Percentiles rank a stretch among this genome's conserved stretches.
Evolutionary conservation across 495 filamentous ascomycete species (phyloP).

Genomic region (Talaromyces borbonicus): DNA sequence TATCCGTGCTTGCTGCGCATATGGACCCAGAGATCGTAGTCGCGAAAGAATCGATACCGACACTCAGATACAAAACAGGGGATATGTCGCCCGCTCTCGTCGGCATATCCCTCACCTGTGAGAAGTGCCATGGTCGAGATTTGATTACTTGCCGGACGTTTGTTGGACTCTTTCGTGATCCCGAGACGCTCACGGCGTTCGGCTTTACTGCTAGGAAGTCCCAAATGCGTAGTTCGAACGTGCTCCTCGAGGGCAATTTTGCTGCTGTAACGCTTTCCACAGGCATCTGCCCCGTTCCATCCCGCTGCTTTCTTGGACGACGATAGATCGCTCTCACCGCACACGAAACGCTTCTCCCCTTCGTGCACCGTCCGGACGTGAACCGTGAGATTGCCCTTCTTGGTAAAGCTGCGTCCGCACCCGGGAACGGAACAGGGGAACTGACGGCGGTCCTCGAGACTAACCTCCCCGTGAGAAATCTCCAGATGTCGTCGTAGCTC

Average conservation of each 20-base stretch:
- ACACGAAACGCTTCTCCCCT: slow-evolving; percentile 56
- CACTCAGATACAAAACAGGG: slow-evolving; percentile 47
- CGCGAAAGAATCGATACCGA: slow-evolving; percentile 49
- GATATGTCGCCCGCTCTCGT: slow-evolving; percentile 43
- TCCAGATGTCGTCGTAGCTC: slow-evolving; percentile 63
- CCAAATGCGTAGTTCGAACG: slow-evolving; percentile 64
- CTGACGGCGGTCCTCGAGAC: slow-evolving; percentile 49
- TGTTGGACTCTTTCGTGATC: slow-evolving; percentile 15
- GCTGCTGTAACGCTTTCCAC: slow-evolving; percentile 55
- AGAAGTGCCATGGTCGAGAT: slow-evolving; percentile 37
- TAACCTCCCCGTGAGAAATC: slow-evolving; percentile 52
- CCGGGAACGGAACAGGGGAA: slow-evolving; percentile 52
- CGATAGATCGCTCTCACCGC: slow-evolving; percentile 54
- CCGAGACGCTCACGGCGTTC: slow-evolving; percentile 32
- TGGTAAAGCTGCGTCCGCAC: slow-evolving; percentile 66
- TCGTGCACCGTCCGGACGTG: slow-evolving; percentile 71
- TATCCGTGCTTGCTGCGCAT: slow-evolving; percentile 44
- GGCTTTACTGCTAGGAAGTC: slow-evolving; percentile 37
- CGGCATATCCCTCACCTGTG: slow-evolving; percentile 48
- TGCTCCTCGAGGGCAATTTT: slow-evolving; percentile 75
- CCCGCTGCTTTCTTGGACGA: slow-evolving; percentile 43
- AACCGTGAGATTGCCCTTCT: slow-evolving; percentile 64
- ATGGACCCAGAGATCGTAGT: slow-evolving; percentile 60
- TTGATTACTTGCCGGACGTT: slow-evolving; percentile 7
- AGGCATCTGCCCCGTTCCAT: slow-evolving; percentile 58